Evolutionary conservation across 2,329 filamentous ascomycete species (phyloP), one percentile per base, ranked within the genome.

Genomic region (Cercospora zeae-maydis): DNA sequence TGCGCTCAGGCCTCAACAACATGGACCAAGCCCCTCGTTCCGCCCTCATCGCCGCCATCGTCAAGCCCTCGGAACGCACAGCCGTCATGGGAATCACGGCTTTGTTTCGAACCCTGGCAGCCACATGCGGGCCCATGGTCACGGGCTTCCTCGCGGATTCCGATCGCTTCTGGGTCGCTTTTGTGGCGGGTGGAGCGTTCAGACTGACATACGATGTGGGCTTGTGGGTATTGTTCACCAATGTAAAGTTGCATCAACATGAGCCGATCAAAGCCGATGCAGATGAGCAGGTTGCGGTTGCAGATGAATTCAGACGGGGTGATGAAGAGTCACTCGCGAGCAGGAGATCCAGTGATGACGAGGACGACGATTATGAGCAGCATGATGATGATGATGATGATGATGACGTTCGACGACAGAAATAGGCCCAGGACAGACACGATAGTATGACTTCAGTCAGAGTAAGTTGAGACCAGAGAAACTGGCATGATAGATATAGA

Each of bases 1-100:
- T 89, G 19, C 81, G 87, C 4, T 80, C 85, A 2, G 84, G 84
- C 0, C 77, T 89, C 49, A 89, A 89, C 69, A 86, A 83, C 65
- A 88, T 90, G 85, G 87, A 89, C 66, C 87, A 89, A 76, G 86
- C 85, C 0, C 87, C 87, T 0, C 80, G 87, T 1, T 78, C 86
- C 0, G 86, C 87, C 0, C 85, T 90, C 62, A 88, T 90, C 55
- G 86, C 87, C 0, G 86, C 86, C 0, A 85, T 88, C 0, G 86
- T 89, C 2, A 83, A 81, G 65, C 83, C 86, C 0, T 82, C 85
- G 59, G 87, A 90, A 74, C 78, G 87, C 1, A 90, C 87, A 0
- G 87, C 86, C 0, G 86, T 87, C n/a, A 87, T 89, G 85, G 87
- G 87, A 11, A 86, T 90, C 67, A 88, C 86, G 0, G 80, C 78